Evolutionary conservation across 495 filamentous ascomycete genomes (phyloP).

Genomic region (Penicillium bialowiezense): DNA sequence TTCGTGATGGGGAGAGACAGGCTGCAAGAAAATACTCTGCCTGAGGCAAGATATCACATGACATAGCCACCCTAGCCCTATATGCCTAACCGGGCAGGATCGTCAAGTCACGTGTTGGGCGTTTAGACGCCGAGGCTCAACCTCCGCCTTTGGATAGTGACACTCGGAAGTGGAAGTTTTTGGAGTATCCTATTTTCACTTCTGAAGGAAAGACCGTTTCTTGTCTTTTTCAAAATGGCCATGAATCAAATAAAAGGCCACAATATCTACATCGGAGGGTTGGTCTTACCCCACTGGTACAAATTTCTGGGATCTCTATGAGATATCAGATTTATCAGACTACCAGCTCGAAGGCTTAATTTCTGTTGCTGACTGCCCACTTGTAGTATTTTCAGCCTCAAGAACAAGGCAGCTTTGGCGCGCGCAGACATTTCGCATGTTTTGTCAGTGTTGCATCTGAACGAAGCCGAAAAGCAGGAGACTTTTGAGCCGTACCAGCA

Average conservation of each 20-base stretch:
- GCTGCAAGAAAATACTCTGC: no score
- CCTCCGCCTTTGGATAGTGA: conserved; percentile 8
- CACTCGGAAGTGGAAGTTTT: no score
- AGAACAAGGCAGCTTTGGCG: conserved; percentile 61
- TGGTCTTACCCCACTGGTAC: conserved; percentile 31
- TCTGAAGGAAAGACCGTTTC: no score
- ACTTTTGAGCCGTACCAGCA: conserved; percentile 55
- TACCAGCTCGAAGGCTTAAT: neutral
- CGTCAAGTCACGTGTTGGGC: conserved; percentile 15
- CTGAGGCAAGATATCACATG: conserved; percentile 19
- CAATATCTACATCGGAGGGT: conserved; percentile 85
- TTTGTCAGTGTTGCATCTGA: conserved; percentile 71
- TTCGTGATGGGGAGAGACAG: no score
- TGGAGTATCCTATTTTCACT: neutral
- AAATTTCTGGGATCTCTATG: neutral
- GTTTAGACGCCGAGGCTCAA: conserved; percentile 18
- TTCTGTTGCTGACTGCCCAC: conserved; percentile 6
- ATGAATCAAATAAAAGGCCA: conserved; percentile 62
- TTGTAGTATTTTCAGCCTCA: conserved; percentile 71
- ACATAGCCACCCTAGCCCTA: conserved; percentile 17
- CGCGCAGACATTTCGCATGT: conserved; percentile 83
- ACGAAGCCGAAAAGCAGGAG: conserved; percentile 41
- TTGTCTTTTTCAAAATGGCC: conserved; percentile 27
- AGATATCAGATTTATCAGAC: neutral
- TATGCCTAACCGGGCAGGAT: conserved; percentile 16